Base-by-base conservation (phyloP, 2,329 filamentous ascomycete species). In the Calonectria pteridis region DNA sequence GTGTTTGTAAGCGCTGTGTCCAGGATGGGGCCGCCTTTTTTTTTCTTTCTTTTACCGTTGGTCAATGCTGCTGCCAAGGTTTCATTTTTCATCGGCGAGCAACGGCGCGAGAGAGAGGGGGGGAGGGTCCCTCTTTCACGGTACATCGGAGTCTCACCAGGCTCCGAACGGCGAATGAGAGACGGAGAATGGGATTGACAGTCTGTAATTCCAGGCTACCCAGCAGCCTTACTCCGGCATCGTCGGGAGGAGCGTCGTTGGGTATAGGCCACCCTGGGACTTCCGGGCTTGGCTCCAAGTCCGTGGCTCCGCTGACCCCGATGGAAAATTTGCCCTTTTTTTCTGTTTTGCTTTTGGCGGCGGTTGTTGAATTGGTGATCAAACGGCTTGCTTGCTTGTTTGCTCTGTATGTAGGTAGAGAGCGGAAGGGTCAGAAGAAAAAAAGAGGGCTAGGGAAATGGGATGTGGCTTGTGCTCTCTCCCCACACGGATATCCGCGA, bases 41-140 rank as follows among this genome's bases (percentile, higher is more conserved):
- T 40, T 16, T 23, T 46, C 10, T 46, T 40, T 40, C 6, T 33
- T 62, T 62, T 40, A 40, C 55, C 55, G 55, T 40, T 62, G 55
- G 55, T 62, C 55, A 35, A 62, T 40, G 55, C 37, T 40, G 55
- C 37, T 28, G 55, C 31, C 55, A 62, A 62, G 55, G 55, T 40
- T 62, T 62, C 33, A 62, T 62, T 55, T 37, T 26, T 23, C 33
- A 59, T 59, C 55, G 55, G 31, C 55, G 55, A 59, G 31, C 33
- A 35, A 59, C 18, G 37, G 55, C 33, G 55, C 35, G 28, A 55
- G 55, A 10, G 33, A 28, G 16, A n/a, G 37, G 37, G 37, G 55
- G 35, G 33, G 23, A 9, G 23, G 33, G 13, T 62, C 55, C 55
- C 55, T 62, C 33, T 40, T 40, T 40, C 7, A 62, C 55, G 55